phyloP scores from a whole-genome alignment of 495 filamentous ascomycete species.

The Aspergillus coremiiformis region DNA sequence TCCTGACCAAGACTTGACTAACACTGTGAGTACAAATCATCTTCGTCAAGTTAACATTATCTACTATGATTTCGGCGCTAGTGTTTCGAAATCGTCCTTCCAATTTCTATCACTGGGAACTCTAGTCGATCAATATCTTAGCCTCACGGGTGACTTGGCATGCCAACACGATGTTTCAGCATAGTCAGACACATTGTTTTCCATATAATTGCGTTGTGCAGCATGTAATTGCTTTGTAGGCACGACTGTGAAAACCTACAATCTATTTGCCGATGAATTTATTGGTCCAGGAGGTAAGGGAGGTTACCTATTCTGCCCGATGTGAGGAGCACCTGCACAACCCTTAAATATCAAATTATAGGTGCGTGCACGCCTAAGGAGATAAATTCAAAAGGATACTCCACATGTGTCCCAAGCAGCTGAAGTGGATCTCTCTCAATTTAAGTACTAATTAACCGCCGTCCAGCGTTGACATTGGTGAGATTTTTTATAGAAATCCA shows the following conservation, averaged over 20 bases:
- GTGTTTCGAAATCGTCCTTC: conserved; percentile 1
- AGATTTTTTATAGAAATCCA: too few relatives aligned
- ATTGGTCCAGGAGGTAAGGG: neutral
- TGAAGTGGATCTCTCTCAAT: neutral
- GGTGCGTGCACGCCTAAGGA: neutral
- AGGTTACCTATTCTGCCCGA: neutral
- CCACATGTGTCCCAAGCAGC: neutral
- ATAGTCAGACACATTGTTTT: neutral
- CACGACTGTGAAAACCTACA: neutral
- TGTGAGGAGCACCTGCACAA: neutral
- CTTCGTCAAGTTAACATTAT: neutral
- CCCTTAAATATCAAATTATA: neutral
- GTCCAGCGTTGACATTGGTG: neutral
- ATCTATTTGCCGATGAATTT: neutral
- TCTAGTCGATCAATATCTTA: conserved; percentile 5
- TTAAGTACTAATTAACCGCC: neutral
- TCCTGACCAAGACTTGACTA: neutral
- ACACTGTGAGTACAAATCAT: neutral
- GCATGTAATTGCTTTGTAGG: too few relatives aligned
- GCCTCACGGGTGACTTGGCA: conserved; percentile 3
- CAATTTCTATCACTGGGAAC: too few relatives aligned
- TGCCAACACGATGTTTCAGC: neutral
- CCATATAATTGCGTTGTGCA: neutral
- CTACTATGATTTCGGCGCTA: neutral
- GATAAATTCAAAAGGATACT: neutral